phyloP scores from a whole-genome alignment of 305 asterid genomes.

The Ajuga reptans region DNA sequence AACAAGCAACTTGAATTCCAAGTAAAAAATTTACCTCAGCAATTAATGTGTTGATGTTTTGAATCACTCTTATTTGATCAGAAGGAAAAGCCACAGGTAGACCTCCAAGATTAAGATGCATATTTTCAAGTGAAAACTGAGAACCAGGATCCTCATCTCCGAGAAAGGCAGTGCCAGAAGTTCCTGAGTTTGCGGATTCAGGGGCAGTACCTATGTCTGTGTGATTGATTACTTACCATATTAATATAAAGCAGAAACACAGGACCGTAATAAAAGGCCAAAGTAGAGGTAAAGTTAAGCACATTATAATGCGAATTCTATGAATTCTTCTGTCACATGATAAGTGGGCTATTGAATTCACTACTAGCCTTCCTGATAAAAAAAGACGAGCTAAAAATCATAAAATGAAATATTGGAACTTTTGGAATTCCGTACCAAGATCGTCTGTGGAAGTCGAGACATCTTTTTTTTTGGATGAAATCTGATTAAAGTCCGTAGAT shows the following conservation, averaged over 20 bases:
- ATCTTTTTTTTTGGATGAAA: constrained; percentile 41
- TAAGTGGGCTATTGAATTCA: constrained; percentile 12
- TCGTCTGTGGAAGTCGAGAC: constrained; percentile 83
- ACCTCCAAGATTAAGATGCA: constrained; percentile 43
- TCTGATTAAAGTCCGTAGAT: constrained; percentile 41
- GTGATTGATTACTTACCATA: constrained; percentile 26
- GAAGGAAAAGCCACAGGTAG: constrained; percentile 56
- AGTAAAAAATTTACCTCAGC: constrained; percentile 55
- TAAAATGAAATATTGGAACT: background rate
- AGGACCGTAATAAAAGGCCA: background rate
- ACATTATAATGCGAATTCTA: background rate
- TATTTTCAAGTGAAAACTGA: constrained; percentile 41
- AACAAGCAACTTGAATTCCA: constrained; percentile 17
- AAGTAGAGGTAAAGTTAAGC: background rate
- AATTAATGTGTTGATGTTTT: constrained; percentile 65
- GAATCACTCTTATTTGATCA: constrained; percentile 80
- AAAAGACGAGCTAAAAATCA: constrained; percentile 1
- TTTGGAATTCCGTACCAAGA: constrained; percentile 52
- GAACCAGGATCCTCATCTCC: constrained; percentile 36
- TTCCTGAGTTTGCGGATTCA: constrained; percentile 33
- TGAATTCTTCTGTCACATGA: constrained; percentile 8
- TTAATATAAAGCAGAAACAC: constrained; percentile 26
- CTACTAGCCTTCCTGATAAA: background rate
- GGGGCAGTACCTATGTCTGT: constrained; percentile 28
- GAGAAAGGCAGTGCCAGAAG: constrained; percentile 25